Base-by-base conservation (phyloP, 352 stramenopile species). In the Aphanomyces astaci region DNA sequence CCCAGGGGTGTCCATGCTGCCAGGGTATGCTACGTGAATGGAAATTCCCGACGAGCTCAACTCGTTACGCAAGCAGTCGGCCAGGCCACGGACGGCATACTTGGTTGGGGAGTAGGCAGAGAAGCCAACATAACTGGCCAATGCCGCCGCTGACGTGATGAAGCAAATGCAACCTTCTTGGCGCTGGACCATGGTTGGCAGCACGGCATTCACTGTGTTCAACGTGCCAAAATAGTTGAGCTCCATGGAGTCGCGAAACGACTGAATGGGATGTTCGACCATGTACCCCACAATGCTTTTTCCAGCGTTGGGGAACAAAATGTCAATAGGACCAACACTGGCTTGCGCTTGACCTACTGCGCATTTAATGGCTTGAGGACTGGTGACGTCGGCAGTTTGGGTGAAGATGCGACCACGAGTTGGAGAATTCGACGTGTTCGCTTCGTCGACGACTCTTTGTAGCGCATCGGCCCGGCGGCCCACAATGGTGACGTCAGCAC, bases 181-280 rank as follows among this genome's bases (percentile, higher is more conserved):
- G 36, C 78, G 75, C 39, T 78, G 54, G 39, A 92, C 74, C 85
- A 95, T 94, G 10, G 77, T 77, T 19, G 85, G 85, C 49, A 95
- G 71, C n/a, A 82, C 84, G 15, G 85, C 85, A 68, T 93, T 92
- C 63, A 93, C 81, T 17, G 80, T 70, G 72, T 94, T 75, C 30
- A 95, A 72, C 49, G 82, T 82, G 32, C 85, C 85, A 66, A 95
- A 91, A 78, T 93, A 95, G 74, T 95, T 92, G 55, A 94, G 75
- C 60, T 94, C 83, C 81, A 94, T 94, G 53, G 87, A 86, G 73
- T 83, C 81, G 73, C 76, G 82, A 77, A 82, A 86, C 17, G 90
- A 73, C 48, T 70, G 77, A 51, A 92, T 73, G 36, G 90, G 81
- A 53, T 88, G 79, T 15, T 92, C 80, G 46, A 92, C 22, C 68